A percentile compares a stretch with the other conserved stretches of the same genome.
Conservation (phyloP, 176 grass and related monocot genomes). For the Carex myosuroides region DNA sequence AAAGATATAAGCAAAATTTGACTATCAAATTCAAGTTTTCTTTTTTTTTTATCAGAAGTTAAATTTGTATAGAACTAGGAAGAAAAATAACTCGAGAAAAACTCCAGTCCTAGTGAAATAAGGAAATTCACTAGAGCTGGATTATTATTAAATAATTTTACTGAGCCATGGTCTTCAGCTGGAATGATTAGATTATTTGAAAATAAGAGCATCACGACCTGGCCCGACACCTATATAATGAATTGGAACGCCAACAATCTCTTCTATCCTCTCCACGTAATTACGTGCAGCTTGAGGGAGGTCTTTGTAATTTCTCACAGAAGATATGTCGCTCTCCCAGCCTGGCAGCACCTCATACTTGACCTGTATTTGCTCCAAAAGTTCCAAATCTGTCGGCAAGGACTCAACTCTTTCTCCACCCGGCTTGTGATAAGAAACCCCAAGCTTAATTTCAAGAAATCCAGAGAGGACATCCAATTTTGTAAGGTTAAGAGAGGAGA, state of each 20-base stretch:
- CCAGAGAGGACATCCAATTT: constrained; percentile 84
- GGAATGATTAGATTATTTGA: constrained; percentile 34
- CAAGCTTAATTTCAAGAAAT: constrained; percentile 69
- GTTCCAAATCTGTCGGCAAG: constrained; percentile 58
- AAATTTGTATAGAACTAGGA: background rate
- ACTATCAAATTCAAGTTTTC: too few relatives aligned
- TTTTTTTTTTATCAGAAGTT: background rate
- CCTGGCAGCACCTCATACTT: constrained; percentile 80
- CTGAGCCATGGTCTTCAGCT: background rate
- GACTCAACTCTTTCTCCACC: constrained; percentile 42
- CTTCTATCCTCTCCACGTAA: constrained; percentile 87
- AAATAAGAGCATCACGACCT: constrained; percentile 82
- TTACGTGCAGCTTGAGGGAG: constrained; percentile 58
- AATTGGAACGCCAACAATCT: constrained; percentile 69
- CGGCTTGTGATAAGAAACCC: constrained; percentile 40
- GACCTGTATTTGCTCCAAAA: constrained; percentile 67
- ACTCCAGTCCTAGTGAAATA: background rate
- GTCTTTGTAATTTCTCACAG: constrained; percentile 47
- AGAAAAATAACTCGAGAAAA: too few relatives aligned
- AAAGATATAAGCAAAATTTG: too few relatives aligned
- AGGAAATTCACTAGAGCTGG: background rate
- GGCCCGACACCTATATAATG: constrained; percentile 88
- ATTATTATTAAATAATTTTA: background rate
- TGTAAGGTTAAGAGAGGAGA: constrained; percentile 86
- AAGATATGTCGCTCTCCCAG: constrained; percentile 82